phyloP scores from a whole-genome alignment of 1,284 basidiomycete species.

The Marasmius tenuissimus region DNA sequence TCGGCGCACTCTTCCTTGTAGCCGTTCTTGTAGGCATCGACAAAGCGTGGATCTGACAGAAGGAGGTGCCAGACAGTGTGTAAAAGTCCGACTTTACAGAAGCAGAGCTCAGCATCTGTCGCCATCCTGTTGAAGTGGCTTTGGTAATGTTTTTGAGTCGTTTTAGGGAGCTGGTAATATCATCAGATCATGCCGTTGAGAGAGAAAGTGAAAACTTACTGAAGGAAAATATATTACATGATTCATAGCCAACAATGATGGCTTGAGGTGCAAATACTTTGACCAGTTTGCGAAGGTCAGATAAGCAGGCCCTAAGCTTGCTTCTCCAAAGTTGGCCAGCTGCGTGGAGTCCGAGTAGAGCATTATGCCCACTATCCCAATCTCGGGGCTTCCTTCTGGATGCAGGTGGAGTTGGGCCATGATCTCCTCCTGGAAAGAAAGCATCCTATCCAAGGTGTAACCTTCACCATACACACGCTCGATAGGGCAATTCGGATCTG shows the following conservation, averaged over 20 bases:
- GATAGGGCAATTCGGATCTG: too few relatives aligned
- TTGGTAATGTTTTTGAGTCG: slow-evolving; percentile 21
- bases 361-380: not conserved
- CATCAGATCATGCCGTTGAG: too few relatives aligned
- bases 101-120: slow-evolving; percentile 18
- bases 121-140: slow-evolving; percentile 13
- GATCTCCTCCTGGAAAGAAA: too few relatives aligned
- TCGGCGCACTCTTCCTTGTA: slow-evolving; percentile 29
- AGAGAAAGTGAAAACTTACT: too few relatives aligned
- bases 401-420: too few relatives aligned
- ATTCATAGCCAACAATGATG: not conserved
- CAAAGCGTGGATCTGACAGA: slow-evolving; percentile 26
- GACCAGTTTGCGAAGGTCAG: not conserved
- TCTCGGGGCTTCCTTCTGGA: not conserved
- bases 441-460: too few relatives aligned
- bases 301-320: not conserved
- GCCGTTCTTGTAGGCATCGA: slow-evolving; percentile 29
- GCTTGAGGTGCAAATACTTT: not conserved
- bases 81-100: slow-evolving; percentile 29
- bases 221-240: not conserved
- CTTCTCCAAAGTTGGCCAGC: not conserved
- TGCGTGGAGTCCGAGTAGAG: not conserved
- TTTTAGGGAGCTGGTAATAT: slow-evolving; percentile 19
- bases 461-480: too few relatives aligned
- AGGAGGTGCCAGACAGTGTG: slow-evolving; percentile 29